A percentile compares a stretch with the other conserved stretches of the same genome.
phyloP scores from a whole-genome alignment of 202 grass and related monocot species.

The Eragrostis tef region DNA sequence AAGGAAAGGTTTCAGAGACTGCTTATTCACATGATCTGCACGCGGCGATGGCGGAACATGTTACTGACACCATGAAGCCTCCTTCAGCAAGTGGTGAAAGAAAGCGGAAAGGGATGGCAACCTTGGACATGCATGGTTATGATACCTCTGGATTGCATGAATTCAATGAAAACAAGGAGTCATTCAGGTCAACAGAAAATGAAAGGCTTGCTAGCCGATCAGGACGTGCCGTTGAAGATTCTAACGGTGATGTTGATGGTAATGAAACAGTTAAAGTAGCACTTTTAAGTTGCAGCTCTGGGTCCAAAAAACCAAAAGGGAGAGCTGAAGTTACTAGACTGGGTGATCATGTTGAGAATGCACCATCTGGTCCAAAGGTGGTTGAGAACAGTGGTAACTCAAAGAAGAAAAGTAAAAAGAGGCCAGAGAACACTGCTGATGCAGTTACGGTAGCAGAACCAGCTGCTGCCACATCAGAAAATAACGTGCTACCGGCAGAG shows the following conservation, averaged over 20 bases:
- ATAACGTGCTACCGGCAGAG: slow-evolving; percentile 55
- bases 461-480: slow-evolving; percentile 51
- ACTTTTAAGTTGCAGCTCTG: slow-evolving; percentile 56
- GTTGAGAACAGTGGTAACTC: slow-evolving; percentile 50
- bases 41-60: slow-evolving; percentile 55
- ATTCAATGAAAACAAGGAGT: slow-evolving; percentile 51
- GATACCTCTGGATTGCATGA: slow-evolving; percentile 52
- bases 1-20: slow-evolving; percentile 59
- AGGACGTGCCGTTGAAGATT: slow-evolving; percentile 44
- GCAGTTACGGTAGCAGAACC: slow-evolving; percentile 47
- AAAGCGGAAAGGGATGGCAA: slow-evolving; percentile 61
- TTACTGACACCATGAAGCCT: slow-evolving; percentile 60
- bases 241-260: slow-evolving; percentile 49
- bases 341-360: slow-evolving; percentile 53
- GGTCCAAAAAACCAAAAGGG: slow-evolving; percentile 70
- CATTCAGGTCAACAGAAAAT: slow-evolving; percentile 49
- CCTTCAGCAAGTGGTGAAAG: slow-evolving; percentile 63
- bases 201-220: slow-evolving; percentile 48
- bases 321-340: slow-evolving; percentile 55
- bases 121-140: slow-evolving; percentile 52
- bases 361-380: slow-evolving; percentile 53
- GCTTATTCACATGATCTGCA: slow-evolving; percentile 60
- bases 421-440: slow-evolving; percentile 51
- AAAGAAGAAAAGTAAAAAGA: slow-evolving; percentile 98
- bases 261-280: slow-evolving; percentile 50